These are phyloP conservation scores for Colletotrichum liaoningense DNA, from an alignment of 2,329 filamentous ascomycete species.

Conservation along the genomic window DNA sequence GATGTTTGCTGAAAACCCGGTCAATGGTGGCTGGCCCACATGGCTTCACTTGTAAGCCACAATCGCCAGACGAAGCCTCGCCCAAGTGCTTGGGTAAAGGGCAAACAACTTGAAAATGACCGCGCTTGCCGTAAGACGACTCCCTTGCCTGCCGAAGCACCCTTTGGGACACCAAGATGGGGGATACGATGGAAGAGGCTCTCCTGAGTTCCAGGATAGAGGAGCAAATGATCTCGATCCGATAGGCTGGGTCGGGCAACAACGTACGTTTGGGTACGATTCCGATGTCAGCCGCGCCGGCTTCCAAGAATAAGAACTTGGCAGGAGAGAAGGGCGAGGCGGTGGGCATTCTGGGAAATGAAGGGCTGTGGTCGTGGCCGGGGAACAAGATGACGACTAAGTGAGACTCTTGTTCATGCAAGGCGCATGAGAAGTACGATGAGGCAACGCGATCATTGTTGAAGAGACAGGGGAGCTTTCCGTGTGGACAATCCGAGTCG, in stretches of 20 bases:
- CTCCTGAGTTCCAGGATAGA: background rate
- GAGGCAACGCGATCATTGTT: slow-evolving; percentile 28
- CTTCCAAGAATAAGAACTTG: slow-evolving; percentile 1
- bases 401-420: slow-evolving; percentile 32
- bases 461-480: slow-evolving; percentile 23
- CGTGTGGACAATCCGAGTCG: slow-evolving; percentile 13
- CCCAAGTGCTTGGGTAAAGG: background rate
- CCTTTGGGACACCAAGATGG: background rate
- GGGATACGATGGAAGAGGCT: background rate
- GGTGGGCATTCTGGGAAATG: background rate
- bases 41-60: background rate
- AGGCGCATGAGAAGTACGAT: slow-evolving; percentile 27
- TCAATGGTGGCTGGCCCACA: background rate
- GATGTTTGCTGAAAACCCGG: background rate
- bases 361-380: slow-evolving; percentile 9
- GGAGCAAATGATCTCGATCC: slow-evolving; percentile 21
- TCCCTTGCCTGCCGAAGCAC: background rate
- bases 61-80: background rate
- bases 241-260: slow-evolving; percentile 26
- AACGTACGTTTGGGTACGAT: slow-evolving; percentile 29
- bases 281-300: slow-evolving; percentile 27
- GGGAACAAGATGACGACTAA: slow-evolving; percentile 9
- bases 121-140: slow-evolving; percentile 6
- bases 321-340: slow-evolving; percentile 15
- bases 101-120: background rate